Conservation (phyloP, 2,329 filamentous ascomycete genomes). For the Beauveria sp. region DNA sequence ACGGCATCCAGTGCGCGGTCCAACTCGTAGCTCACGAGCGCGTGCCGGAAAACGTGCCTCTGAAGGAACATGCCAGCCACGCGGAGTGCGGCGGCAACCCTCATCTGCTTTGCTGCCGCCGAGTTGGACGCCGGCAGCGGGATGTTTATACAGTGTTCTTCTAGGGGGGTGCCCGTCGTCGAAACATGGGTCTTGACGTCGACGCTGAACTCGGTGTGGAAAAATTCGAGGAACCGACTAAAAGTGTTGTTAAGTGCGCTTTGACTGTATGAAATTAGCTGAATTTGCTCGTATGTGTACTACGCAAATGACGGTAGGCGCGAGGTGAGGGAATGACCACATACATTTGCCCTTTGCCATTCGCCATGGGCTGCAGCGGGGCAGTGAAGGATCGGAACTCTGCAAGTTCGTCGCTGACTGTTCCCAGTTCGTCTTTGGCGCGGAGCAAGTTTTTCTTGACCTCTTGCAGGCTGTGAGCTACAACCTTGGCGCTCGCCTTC, state of each 20-base stretch:
- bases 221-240: not conserved
- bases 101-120: not conserved
- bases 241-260: not conserved
- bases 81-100: not conserved
- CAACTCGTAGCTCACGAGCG: not conserved
- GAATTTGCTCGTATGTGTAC: not conserved
- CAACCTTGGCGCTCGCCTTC: not conserved
- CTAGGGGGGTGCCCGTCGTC: not conserved
- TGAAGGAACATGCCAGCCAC: not conserved
- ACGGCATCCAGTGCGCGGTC: not conserved
- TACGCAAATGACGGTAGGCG: not conserved
- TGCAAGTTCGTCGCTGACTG: not conserved
- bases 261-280: not conserved
- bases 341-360: not conserved
- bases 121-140: not conserved
- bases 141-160: not conserved
- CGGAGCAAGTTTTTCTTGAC: not conserved
- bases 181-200: not conserved
- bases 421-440: not conserved
- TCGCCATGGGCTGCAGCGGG: not conserved
- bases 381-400: not conserved
- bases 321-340: not conserved
- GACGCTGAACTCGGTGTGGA: not conserved
- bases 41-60: not conserved
- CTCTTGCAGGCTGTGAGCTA: not conserved